phyloP scores from a whole-genome alignment of 78 protist species.

The Dictyostelium citrinum region DNA sequence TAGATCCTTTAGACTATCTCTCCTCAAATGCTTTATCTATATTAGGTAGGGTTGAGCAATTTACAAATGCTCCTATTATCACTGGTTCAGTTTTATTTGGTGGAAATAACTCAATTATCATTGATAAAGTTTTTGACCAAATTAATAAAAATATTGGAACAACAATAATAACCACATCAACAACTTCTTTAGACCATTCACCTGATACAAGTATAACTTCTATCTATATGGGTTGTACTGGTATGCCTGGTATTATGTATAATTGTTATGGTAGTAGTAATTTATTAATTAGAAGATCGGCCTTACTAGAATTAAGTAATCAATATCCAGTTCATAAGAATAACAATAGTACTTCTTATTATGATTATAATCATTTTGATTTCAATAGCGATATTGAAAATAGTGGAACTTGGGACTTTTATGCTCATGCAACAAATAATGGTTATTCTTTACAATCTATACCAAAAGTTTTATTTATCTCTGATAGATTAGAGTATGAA shows the following conservation, averaged over 20 bases:
- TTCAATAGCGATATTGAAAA: slow-evolving; percentile 31
- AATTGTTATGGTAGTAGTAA: slow-evolving; percentile 70
- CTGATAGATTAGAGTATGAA: slow-evolving; percentile 21
- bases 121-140: neutral
- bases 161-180: neutral
- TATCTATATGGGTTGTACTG: slow-evolving; percentile 45
- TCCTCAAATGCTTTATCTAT: neutral
- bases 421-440: slow-evolving; percentile 20
- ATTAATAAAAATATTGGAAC: neutral
- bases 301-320: neutral
- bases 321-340: neutral
- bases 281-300: neutral
- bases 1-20: neutral
- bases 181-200: neutral
- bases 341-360: neutral
- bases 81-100: neutral
- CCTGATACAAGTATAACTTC: neutral
- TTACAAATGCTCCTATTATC: neutral
- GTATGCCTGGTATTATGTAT: slow-evolving; percentile 69
- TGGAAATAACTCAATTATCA: neutral
- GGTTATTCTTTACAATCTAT: slow-evolving; percentile 37
- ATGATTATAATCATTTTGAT: neutral
- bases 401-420: slow-evolving; percentile 67
- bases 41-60: neutral
- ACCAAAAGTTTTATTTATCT: slow-evolving; percentile 12